Evolutionary conservation across 1,284 basidiomycete species (phyloP).

Genomic region (Kwoniella shivajii): DNA sequence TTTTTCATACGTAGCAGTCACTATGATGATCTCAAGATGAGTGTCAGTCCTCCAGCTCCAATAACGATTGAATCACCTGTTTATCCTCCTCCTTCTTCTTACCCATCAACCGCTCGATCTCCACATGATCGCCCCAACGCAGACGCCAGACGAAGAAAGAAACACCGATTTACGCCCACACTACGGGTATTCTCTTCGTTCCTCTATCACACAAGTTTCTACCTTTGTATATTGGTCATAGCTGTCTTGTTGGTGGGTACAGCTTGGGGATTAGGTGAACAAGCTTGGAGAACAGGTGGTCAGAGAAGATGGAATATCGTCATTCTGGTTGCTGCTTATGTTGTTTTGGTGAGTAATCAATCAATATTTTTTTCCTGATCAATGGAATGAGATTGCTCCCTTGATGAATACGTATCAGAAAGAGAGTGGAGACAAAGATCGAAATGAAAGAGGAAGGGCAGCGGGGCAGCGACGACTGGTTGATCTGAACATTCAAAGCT

Average conservation of each 20-base stretch:
- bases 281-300: conserved; percentile 44
- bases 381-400: too few relatives aligned
- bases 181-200: conserved; percentile 27
- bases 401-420: too few relatives aligned
- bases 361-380: not conserved
- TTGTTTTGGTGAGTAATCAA: conserved; percentile 41
- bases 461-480: not conserved
- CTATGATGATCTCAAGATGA: too few relatives aligned
- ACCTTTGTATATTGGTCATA: conserved; percentile 42
- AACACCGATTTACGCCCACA: conserved; percentile 1
- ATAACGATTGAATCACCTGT: too few relatives aligned
- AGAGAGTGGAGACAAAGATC: too few relatives aligned
- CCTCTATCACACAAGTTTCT: conserved; percentile 51
- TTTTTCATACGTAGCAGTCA: too few relatives aligned
- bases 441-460: too few relatives aligned
- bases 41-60: too few relatives aligned
- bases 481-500: not conserved
- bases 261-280: conserved; percentile 48
- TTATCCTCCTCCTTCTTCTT: not conserved
- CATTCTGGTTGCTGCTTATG: conserved; percentile 44
- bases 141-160: not conserved
- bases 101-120: not conserved
- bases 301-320: conserved; percentile 50
- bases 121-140: not conserved
- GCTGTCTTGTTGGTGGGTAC: conserved; percentile 41